Percentiles rank a stretch among this genome's conserved stretches.
phyloP scores from a whole-genome alignment of 352 stramenopile genomes.

The Phytophthora palmivora region DNA sequence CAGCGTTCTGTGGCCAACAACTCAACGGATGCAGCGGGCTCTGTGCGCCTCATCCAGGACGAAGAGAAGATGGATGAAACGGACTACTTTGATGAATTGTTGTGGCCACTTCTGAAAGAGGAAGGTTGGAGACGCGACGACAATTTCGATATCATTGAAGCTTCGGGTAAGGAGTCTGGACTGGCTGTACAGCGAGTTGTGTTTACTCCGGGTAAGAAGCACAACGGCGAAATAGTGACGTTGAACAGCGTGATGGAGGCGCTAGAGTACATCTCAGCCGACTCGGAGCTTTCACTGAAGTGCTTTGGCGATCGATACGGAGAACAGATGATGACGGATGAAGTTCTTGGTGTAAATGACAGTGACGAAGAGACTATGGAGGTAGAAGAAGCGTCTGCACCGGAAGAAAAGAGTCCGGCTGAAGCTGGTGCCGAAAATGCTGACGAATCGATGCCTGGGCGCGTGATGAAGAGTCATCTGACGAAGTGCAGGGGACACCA shows the following conservation, averaged over 20 bases:
- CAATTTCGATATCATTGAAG: constrained; percentile 60
- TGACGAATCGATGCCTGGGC: constrained; percentile 30
- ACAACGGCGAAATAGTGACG: constrained; percentile 30
- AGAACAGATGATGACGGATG: constrained; percentile 49
- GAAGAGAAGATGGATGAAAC: constrained; percentile 57
- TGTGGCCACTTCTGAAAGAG: constrained; percentile 81
- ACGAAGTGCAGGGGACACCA: constrained; percentile 35
- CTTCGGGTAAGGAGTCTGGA: constrained; percentile 44
- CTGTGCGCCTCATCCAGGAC: constrained; percentile 38
- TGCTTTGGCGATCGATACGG: constrained; percentile 78
- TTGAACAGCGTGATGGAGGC: constrained; percentile 63
- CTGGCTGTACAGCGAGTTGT: constrained; percentile 47
- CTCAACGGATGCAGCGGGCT: constrained; percentile 20
- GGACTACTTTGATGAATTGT: constrained; percentile 82
- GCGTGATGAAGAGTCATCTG: constrained; percentile 18
- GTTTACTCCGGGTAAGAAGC: constrained; percentile 39
- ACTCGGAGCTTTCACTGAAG: constrained; percentile 55
- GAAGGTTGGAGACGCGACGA: constrained; percentile 74
- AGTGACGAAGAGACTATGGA: constrained; percentile 33
- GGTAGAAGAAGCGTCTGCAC: constrained; percentile 2
- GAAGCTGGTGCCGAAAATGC: neutral
- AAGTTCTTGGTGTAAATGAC: constrained; percentile 42
- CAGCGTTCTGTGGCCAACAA: constrained; percentile 34
- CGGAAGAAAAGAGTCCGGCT: constrained; percentile 12
- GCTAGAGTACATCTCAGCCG: constrained; percentile 61